Base-by-base conservation (phyloP, 345 rosid species). In the Durio zibethinus region DNA sequence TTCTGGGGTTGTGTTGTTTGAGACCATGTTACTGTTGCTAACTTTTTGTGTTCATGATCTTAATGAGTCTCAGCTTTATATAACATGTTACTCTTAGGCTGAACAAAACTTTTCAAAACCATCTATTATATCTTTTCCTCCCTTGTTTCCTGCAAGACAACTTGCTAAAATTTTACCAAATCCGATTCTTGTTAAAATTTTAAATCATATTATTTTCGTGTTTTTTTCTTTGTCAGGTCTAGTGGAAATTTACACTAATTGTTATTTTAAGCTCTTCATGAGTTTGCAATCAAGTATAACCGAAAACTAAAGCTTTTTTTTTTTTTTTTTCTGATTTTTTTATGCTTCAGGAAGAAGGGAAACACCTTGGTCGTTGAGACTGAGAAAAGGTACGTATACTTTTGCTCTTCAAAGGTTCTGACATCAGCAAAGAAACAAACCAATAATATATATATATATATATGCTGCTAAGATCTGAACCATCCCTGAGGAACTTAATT, bases 301-400 rank as follows among this genome's bases (percentile, higher is more conserved):
- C 38, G 47, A 64, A 67, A 40, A 20, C 45, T 23, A 64, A 45
- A n/a, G 5, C 5, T 10, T 68, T 68, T 21, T 40, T 10, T 10
- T 9, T 0, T 21, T 67, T 23, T 67, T 67, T 38, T 38, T 38
- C 4, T 4, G 4, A 4, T 3, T 38, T 38, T 38, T 45, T 25
- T 45, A 36, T 64, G 43, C 15, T 74, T 84, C 89, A 94, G 97
- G 81, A 92, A 92, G 90, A 90, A 90, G 82, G 88, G 90, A 74
- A 88, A 82, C 89, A 86, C 90, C 91, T 86, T 80, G 50, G 35
- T 88, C 43, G 78, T 91, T 40, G 92, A 84, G 90, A 89, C 90
- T 72, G 92, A 89, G 85, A 77, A 78, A 83, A 87, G 92, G 96
- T 94, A 36, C n/a, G n/a, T 1, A 23, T 29, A 27, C 23, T 25